These are phyloP conservation scores for Tubosaeta sp. DNA, from an alignment of 768 basidiomycete species.

Conservation along the genomic window DNA sequence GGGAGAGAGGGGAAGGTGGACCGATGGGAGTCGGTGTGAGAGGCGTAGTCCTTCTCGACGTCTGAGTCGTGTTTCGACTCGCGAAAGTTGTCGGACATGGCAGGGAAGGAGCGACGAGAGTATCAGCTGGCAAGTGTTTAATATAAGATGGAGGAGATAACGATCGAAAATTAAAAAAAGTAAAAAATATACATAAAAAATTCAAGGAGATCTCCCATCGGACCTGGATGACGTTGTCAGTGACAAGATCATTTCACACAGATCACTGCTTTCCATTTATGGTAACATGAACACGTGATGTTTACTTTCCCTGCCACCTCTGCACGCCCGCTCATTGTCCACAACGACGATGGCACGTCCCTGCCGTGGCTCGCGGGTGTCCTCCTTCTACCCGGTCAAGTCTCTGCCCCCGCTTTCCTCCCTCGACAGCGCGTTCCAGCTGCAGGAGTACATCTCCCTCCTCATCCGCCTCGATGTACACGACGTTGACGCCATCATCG, in stretches of 20 bases:
- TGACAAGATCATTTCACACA: slow-evolving; percentile 4
- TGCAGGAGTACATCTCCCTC: slow-evolving; percentile 91
- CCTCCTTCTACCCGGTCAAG: slow-evolving; percentile 77
- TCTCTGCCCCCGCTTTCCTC: slow-evolving; percentile 62
- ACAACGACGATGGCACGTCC: slow-evolving; percentile 39
- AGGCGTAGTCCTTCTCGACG: slow-evolving; percentile 27
- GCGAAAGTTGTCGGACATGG: slow-evolving; percentile 20
- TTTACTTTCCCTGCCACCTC: background rate
- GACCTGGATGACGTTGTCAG: slow-evolving; percentile 5
- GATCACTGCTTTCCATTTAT: background rate
- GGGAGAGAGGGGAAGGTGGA: slow-evolving; percentile 1
- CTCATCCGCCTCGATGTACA: slow-evolving; percentile 84
- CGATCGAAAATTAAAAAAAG: background rate
- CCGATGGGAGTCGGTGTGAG: slow-evolving; percentile 11
- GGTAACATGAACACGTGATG: slow-evolving; percentile 15
- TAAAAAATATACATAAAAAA: background rate
- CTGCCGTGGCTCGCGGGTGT: slow-evolving; percentile 70
- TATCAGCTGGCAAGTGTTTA: background rate
- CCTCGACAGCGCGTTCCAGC: slow-evolving; percentile 88
- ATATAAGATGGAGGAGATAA: slow-evolving; percentile 15
- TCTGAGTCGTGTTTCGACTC: slow-evolving; percentile 23
- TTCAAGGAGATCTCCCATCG: background rate
- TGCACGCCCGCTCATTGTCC: background rate
- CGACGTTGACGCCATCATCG: slow-evolving; percentile 78
- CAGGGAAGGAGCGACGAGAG: slow-evolving; percentile 2